Conservation (phyloP, 768 basidiomycete genomes). For the Suillus plorans region DNA sequence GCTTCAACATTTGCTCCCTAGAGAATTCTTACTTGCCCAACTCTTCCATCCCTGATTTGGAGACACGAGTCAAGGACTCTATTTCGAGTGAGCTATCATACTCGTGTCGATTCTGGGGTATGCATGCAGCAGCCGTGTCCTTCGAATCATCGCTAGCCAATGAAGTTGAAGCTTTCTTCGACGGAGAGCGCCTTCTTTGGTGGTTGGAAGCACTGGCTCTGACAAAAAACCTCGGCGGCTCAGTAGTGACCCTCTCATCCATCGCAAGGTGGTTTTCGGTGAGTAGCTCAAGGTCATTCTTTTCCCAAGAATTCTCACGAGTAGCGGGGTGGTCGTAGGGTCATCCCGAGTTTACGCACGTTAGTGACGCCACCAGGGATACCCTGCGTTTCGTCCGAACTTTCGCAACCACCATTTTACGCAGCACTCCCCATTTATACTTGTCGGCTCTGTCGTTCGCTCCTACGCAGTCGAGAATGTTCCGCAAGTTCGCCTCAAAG, state of each 20-base stretch:
- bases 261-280: not conserved
- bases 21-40: slow-evolving; percentile 28
- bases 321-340: not conserved
- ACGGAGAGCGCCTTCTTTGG: slow-evolving; percentile 8
- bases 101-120: slow-evolving; percentile 31
- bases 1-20: slow-evolving; percentile 8
- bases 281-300: not conserved
- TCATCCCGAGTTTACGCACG: not conserved
- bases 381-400: slow-evolving; percentile 11
- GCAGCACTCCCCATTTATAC: slow-evolving; percentile 25
- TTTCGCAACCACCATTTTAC: slow-evolving; percentile 13
- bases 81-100: slow-evolving; percentile 29
- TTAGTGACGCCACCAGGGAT: slow-evolving; percentile 5
- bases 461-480: slow-evolving; percentile 21
- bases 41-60: slow-evolving; percentile 16
- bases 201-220: slow-evolving; percentile 9
- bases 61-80: slow-evolving; percentile 10
- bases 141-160: slow-evolving; percentile 3
- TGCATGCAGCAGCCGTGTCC: slow-evolving; percentile 21
- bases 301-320: not conserved
- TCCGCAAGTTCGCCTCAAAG: slow-evolving; percentile 14
- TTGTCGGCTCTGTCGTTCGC: slow-evolving; percentile 24
- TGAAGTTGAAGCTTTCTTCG: slow-evolving; percentile 21
- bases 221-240: slow-evolving; percentile 11
- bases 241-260: not conserved